Base-by-base conservation (phyloP, 768 basidiomycete genomes). In the Lactarius sanguifluus region DNA sequence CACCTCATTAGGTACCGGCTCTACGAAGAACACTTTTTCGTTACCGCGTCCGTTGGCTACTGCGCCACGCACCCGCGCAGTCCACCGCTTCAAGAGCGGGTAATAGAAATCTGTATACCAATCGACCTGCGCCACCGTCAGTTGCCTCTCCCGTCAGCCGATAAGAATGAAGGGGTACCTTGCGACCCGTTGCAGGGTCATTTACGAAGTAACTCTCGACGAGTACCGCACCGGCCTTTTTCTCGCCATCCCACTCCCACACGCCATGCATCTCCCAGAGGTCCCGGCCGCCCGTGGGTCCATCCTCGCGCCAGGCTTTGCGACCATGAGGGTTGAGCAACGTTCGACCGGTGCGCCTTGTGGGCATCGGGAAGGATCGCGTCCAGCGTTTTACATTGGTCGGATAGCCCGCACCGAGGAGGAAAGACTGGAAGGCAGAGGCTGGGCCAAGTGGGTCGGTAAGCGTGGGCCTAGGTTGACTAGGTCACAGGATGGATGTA, bases 1-100 rank as follows among this genome's bases (percentile, higher is more conserved):
- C 47, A 93, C 93, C 80, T 99, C 96, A 71, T 99, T 99, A 8
- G 97, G 96, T 69, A 99, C 90, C 20, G 89, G 84, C 71, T 96
- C 96, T 0, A 88, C 81, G 69, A 96, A 92, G 0, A 89, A 75
- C 62, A 91, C 77, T 71, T 88, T 89, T 6, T 85, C 81, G 5
- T 76, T 77, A 1, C 82, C 77, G 5, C 81, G 77, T 32, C 62
- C 52, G 43, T 67, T 58, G 15, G 61, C 18, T 28, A 67, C 34
- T 10, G 80, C 78, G 23, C 73, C 73, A 41, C 83, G 81, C 13
- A 93, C 83, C 34, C 85, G 78, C 54, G 83, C 79, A 15, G 83
- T 82, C 90, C 94, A 95, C 50, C 79, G 78, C 63, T 82, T 81
- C 65, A 90, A 72, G 72, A 95, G 88, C 0, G 92, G 92, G 74